These are phyloP conservation scores for Kalaharituber pfeilii DNA, from an alignment of 2,329 filamentous ascomycete species.

Conservation along the genomic window DNA sequence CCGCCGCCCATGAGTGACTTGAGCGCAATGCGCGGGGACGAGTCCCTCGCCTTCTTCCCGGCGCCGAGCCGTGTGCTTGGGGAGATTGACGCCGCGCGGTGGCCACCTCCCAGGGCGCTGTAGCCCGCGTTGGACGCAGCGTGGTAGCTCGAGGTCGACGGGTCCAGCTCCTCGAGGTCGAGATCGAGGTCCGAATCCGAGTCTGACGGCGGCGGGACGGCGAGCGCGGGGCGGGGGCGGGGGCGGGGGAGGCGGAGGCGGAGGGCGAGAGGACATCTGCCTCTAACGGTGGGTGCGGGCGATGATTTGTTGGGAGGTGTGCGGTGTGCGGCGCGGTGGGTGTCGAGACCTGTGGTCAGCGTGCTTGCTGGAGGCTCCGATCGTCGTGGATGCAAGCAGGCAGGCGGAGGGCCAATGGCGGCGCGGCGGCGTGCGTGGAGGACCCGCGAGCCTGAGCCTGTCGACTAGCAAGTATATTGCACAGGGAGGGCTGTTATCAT, in stretches of 20 bases:
- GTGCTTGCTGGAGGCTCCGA: no score
- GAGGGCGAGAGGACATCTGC: slow-evolving; percentile 30
- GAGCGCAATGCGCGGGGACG: not conserved
- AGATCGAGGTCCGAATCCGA: slow-evolving; percentile 45
- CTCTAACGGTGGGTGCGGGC: no score
- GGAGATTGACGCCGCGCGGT: slow-evolving; percentile 19
- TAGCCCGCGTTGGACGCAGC: slow-evolving; percentile 12
- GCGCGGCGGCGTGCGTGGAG: no score
- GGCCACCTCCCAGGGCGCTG: slow-evolving; percentile 13
- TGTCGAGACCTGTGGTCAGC: no score
- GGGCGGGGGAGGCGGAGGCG: slow-evolving; percentile 30
- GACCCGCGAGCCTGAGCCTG: no score
- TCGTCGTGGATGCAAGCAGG: no score
- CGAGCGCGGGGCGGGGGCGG: slow-evolving; percentile 30
- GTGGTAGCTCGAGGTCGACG: slow-evolving; percentile 27
- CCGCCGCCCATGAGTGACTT: not conserved
- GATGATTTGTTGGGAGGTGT: no score
- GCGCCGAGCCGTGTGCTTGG: slow-evolving; percentile 22
- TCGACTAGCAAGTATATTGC: no score
- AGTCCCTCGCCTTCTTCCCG: slow-evolving; percentile 13
- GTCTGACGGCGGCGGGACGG: slow-evolving; percentile 15
- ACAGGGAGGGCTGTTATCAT: no score
- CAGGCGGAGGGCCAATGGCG: no score
- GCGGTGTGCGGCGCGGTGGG: no score
- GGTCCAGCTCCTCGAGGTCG: slow-evolving; percentile 65